Evolutionary conservation across 176 grass and related monocot species (phyloP).

Genomic region (Paspalum notatum): DNA sequence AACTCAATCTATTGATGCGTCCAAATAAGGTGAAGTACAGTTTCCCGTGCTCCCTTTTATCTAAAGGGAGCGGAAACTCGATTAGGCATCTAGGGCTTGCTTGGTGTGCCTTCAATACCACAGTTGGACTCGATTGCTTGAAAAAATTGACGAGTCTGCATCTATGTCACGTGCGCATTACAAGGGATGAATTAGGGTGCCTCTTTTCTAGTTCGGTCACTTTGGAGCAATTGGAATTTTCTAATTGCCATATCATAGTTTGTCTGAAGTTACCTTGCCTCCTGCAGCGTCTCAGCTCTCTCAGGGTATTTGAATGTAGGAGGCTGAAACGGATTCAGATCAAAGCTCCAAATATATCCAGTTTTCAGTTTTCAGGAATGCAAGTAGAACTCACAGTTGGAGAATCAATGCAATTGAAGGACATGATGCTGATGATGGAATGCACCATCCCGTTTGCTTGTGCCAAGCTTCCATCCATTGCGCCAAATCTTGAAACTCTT

Average conservation of each 20-base stretch:
- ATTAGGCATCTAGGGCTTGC: background rate
- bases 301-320: background rate
- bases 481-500: background rate
- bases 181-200: background rate
- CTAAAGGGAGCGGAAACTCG: background rate
- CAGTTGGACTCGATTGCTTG: too few species aligned
- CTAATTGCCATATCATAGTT: too few species aligned
- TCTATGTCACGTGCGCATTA: too few species aligned
- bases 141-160: too few species aligned
- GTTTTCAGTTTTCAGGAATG: background rate
- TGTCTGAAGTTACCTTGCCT: too few species aligned
- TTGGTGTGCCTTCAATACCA: background rate
- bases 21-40: background rate
- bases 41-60: conserved; percentile 21
- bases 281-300: too few species aligned
- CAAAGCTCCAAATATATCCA: conserved; percentile 1
- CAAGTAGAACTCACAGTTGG: background rate
- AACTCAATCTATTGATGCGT: background rate
- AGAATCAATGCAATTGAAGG: background rate
- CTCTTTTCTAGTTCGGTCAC: too few species aligned
- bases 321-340: background rate
- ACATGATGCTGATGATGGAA: background rate
- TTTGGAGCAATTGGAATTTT: too few species aligned
- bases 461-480: background rate
- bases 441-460: background rate